A percentile compares a stretch with the other conserved stretches of the same genome.
These are phyloP conservation scores for Cladosporium sp. DNA, from an alignment of 2,329 filamentous ascomycete genomes.

Conservation along the genomic window DNA sequence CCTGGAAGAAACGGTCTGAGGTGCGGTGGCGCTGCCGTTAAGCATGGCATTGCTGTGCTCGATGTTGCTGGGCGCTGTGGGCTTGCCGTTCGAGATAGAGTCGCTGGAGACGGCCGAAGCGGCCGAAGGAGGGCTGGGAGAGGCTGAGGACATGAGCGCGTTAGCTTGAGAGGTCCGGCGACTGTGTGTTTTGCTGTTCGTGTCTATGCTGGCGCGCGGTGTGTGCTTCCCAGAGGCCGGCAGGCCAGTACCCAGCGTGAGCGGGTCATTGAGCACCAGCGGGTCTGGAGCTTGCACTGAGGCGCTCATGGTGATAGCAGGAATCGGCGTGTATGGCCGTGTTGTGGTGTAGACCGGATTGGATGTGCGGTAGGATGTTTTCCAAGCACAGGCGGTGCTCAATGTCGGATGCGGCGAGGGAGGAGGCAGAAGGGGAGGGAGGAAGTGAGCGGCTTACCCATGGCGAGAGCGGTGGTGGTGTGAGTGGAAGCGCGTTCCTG, in stretches of 20 bases:
- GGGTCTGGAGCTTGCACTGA: conserved; percentile 8
- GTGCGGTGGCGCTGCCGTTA: conserved; percentile 43
- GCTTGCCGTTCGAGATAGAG: conserved; percentile 47
- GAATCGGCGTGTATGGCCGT: conserved; percentile 13
- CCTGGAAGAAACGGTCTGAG: conserved; percentile 61
- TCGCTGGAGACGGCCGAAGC: conserved; percentile 43
- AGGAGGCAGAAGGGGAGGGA: background rate
- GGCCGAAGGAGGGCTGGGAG: conserved; percentile 37
- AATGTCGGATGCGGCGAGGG: conserved; percentile 16
- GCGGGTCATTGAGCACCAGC: conserved; percentile 13
- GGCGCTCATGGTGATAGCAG: conserved; percentile 15
- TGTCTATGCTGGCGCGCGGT: conserved; percentile 21
- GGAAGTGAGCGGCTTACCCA: conserved; percentile 29
- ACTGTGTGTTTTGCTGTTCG: conserved; percentile 16
- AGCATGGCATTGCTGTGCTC: conserved; percentile 56
- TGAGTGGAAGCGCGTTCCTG: background rate
- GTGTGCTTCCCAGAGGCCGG: conserved; percentile 21
- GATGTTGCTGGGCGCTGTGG: conserved; percentile 49
- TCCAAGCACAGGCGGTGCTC: conserved; percentile 17
- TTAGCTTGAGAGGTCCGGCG: conserved; percentile 26
- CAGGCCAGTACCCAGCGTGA: conserved; percentile 13
- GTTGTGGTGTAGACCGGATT: conserved; percentile 7
- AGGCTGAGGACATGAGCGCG: conserved; percentile 36
- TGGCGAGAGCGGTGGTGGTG: conserved; percentile 26
- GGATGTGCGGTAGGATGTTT: conserved; percentile 18